Percentiles rank a stretch among this genome's conserved stretches.
These are phyloP conservation scores for Lonicera japonica DNA, from an alignment of 129 eudicot species.

Conservation along the genomic window DNA sequence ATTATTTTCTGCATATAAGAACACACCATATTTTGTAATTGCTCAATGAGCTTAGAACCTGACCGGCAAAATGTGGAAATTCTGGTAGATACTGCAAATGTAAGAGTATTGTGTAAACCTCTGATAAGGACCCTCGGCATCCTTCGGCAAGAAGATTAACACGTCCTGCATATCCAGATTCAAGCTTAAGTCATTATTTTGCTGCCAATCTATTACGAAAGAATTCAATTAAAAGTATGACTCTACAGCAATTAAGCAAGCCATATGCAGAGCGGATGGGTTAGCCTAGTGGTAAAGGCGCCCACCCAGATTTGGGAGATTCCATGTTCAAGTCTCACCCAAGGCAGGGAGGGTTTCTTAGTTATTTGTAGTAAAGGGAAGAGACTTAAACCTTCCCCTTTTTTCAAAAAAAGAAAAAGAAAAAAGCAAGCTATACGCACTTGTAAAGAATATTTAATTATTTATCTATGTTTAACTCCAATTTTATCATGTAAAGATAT, in stretches of 20 bases:
- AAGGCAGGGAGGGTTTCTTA: too few relatives aligned
- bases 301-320: too few relatives aligned
- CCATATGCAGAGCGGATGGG: too few relatives aligned
- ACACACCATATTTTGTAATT: not conserved
- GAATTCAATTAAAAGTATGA: too few relatives aligned
- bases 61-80: slow-evolving; percentile 3
- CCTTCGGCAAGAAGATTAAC: slow-evolving; percentile 91
- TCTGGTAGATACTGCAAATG: not conserved
- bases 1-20: slow-evolving; percentile 56
- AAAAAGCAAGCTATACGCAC: too few relatives aligned
- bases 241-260: too few relatives aligned
- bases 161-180: slow-evolving; percentile 41
- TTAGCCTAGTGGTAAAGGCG: too few relatives aligned
- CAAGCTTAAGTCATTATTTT: not conserved
- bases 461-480: not conserved
- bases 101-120: slow-evolving; percentile 44
- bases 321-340: too few relatives aligned
- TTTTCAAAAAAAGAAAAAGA: too few relatives aligned
- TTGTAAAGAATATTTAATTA: too few relatives aligned
- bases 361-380: too few relatives aligned
- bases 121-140: slow-evolving; percentile 95
- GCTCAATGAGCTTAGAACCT: not conserved
- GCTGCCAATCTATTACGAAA: not conserved
- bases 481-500: slow-evolving; percentile 1
- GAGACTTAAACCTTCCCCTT: too few relatives aligned